Base-by-base conservation (phyloP, 2,329 filamentous ascomycete genomes). In the Pseudocercospora ulei region DNA sequence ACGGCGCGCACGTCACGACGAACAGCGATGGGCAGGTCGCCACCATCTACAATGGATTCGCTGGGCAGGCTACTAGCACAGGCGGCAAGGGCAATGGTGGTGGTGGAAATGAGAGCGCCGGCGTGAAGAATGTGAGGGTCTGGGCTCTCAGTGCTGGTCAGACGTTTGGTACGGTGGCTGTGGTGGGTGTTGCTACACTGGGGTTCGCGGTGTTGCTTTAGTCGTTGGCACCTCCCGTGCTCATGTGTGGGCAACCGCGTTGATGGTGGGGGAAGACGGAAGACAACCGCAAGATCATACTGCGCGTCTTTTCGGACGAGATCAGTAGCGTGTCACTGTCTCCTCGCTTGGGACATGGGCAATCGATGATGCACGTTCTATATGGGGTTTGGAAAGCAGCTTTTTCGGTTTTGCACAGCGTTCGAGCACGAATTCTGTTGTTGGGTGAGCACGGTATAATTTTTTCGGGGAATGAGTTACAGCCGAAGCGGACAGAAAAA, bases 171-270 rank as follows among this genome's bases (percentile, higher is more conserved):
- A 57, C 76, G 9, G 65, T 68, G 33, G 60, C 72, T 7, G 56
- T 80, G 4, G 62, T 72, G 26, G 67, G 67, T 35, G 68, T 69
- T 19, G 62, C 78, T 38, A 67, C 76, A 46, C 68, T 70, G 26
- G 76, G 74, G 9, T 76, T 79, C 51, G 67, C 73, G 23, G 41
- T 62, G 5, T 35, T 62, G 19, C 48, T 62, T 29, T 62, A n/a
- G n/a, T n/a, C n/a, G n/a, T n/a, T n/a, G n/a, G n/a, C n/a, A n/a
- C n/a, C n/a, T n/a, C n/a, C n/a, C n/a, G n/a, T n/a, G n/a, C n/a
- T n/a, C n/a, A n/a, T n/a, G n/a, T n/a, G n/a, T n/a, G n/a, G n/a
- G n/a, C n/a, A n/a, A n/a, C n/a, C n/a, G n/a, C n/a, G n/a, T n/a
- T n/a, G n/a, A n/a, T n/a, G n/a, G n/a, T n/a, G 27, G 16, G 5